Evolutionary conservation across 2,329 filamentous ascomycete genomes (phyloP).

Genomic region (Emydomyces testavorans): DNA sequence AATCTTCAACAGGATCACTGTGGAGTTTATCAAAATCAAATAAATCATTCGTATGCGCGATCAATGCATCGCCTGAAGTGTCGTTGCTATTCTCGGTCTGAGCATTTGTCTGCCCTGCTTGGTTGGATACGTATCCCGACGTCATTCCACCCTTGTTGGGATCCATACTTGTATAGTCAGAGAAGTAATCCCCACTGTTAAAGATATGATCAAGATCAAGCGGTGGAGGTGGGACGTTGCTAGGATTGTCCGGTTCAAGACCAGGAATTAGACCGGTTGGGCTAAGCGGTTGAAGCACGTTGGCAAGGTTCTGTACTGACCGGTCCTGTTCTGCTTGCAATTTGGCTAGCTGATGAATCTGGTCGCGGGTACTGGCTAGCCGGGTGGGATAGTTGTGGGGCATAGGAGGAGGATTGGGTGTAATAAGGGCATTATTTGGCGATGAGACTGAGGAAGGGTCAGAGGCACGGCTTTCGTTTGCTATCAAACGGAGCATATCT

Average conservation of each 20-base stretch:
- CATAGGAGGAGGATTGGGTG: conserved; percentile 44
- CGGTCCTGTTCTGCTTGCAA: conserved; percentile 68
- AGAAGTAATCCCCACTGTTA: conserved; percentile 45
- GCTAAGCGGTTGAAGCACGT: conserved; percentile 64
- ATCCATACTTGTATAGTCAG: conserved; percentile 30
- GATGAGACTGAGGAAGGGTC: conserved; percentile 28
- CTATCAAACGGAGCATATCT: conserved; percentile 39
- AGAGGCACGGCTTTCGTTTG: conserved; percentile 35
- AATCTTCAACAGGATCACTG: conserved; percentile 21
- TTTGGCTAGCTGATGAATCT: conserved; percentile 66
- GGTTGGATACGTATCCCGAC: conserved; percentile 14
- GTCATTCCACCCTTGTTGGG: conserved; percentile 19
- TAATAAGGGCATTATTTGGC: conserved; percentile 47
- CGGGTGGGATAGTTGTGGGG: conserved; percentile 38
- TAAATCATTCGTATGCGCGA: conserved; percentile 26
- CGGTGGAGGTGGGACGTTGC: conserved; percentile 33
- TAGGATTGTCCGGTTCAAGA: conserved; percentile 33
- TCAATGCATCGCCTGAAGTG: conserved; percentile 17
- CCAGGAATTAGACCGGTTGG: conserved; percentile 70
- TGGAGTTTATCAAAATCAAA: conserved; percentile 34
- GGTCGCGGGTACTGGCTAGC: conserved; percentile 56
- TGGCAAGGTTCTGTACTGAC: conserved; percentile 63
- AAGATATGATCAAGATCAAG: conserved; percentile 50
- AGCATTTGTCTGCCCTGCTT: conserved; percentile 15
- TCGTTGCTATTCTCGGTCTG: conserved; percentile 6